A percentile compares a stretch with the other conserved stretches of the same genome.
These are phyloP conservation scores for Candida insectalens DNA, from an alignment of 805 yeast species.

Conservation along the genomic window DNA sequence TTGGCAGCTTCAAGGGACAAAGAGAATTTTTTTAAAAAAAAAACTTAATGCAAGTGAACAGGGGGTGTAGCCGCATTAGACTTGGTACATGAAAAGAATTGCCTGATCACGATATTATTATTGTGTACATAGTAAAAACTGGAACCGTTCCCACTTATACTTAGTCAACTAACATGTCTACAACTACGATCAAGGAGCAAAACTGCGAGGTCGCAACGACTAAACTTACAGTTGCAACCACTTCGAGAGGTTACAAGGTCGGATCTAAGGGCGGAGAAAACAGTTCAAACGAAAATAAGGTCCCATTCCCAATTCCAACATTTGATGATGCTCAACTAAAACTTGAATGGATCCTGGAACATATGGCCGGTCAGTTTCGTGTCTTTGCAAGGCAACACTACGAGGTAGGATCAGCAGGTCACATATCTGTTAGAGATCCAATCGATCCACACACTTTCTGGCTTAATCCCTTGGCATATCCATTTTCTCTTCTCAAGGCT, in stretches of 20 bases:
- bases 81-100: too few species aligned
- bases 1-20: too few species aligned
- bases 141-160: too few species aligned
- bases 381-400: conserved; percentile 72
- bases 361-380: conserved; percentile 81
- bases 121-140: too few species aligned
- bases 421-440: conserved; percentile 79
- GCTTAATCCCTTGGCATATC: conserved; percentile 84
- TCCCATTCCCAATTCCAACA: conserved; percentile 41
- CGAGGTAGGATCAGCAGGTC: conserved; percentile 78
- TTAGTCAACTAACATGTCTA: conserved; percentile 4
- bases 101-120: too few species aligned
- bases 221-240: conserved; percentile 16
- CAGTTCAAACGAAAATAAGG: conserved; percentile 42
- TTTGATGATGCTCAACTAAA: conserved; percentile 40
- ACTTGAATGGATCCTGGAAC: conserved; percentile 50
- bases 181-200: conserved; percentile 1
- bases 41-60: too few species aligned
- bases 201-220: conserved; percentile 13
- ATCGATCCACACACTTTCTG: conserved; percentile 72
- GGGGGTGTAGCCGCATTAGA: too few species aligned
- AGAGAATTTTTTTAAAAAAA: too few species aligned
- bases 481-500: conserved; percentile 52
- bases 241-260: conserved; percentile 33
- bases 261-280: conserved; percentile 48